Evolutionary conservation across 495 filamentous ascomycete genomes (phyloP), one percentile per base, ranked within the genome.

Genomic region (Stereocaulon alpinum): DNA sequence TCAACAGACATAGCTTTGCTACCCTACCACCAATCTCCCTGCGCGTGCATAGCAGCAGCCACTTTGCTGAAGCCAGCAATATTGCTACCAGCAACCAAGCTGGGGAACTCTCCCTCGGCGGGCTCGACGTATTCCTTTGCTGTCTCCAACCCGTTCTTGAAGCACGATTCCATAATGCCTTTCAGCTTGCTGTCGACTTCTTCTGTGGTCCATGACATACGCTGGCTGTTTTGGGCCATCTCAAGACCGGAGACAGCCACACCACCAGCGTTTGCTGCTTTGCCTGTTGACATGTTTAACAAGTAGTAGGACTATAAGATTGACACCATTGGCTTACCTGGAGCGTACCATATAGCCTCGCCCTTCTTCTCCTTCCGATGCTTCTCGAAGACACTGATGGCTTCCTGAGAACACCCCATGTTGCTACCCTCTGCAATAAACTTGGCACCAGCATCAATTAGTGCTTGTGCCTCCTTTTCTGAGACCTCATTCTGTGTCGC

Each of bases 1-100:
- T 52, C 4, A 17, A 17, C 34, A 14, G 2, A 5, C 12, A 6
- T 18, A 52, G 9, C 4, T 37, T 6, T 44, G 34, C 11, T 18
- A 6, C 37, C 30, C 29, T 34, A 67, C 91, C 91, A 98, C 92
- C 91, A 98, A 76, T 97, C 92, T 68, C 93, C 93, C 72, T 96
- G 92, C 70, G 93, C 90, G 69, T 86, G 80, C 91, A 96, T 97
- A 67, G 93, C 92, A 64, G 82, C 82, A 43, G 86, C 93, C 49
- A 96, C 93, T 84, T 97, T 98, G 70, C 84, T 86, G 76, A 96
- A 98, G 51, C 93, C 93, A 55, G 93, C 93, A 75, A 98, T 94
- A 77, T 98, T 98, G 77, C 82, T 85, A 66, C 93, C 93, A 63
- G 88, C 89, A 27, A 96, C 91, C 66, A 98, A 76, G 61, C 83